phyloP scores from a whole-genome alignment of 306 rosid genomes.

The Vicia sativa region DNA sequence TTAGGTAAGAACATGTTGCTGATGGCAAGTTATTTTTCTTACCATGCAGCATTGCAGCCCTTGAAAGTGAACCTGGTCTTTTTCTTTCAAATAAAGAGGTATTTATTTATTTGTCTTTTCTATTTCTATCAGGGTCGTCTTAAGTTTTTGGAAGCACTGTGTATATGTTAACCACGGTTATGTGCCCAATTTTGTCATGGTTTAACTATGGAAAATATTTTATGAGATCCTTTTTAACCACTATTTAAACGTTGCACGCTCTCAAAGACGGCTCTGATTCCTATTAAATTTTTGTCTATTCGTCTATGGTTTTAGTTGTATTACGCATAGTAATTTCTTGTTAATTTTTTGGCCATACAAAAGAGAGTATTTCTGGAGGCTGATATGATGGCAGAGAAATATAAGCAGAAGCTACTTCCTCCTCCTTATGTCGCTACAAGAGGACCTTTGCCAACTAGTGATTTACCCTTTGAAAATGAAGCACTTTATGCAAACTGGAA shows the following conservation, averaged over 20 bases:
- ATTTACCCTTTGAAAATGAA: constrained; percentile 67
- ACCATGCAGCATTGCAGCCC: constrained; percentile 80
- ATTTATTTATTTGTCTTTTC: constrained; percentile 14
- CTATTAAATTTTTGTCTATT: constrained; percentile 14
- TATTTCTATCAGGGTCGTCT: not conserved
- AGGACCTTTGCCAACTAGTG: constrained; percentile 38
- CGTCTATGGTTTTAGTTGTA: constrained; percentile 26
- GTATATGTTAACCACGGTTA: too few species aligned
- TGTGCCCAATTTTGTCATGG: too few species aligned
- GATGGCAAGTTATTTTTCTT: constrained; percentile 36
- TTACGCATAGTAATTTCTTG: constrained; percentile 18
- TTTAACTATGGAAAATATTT: too few species aligned
- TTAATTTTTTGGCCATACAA: not conserved
- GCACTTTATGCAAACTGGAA: constrained; percentile 81
- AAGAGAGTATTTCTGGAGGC: constrained; percentile 87
- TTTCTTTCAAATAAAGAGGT: constrained; percentile 82
- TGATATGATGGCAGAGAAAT: constrained; percentile 75
- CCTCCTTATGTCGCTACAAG: constrained; percentile 29
- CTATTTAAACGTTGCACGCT: too few species aligned
- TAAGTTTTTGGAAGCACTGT: too few species aligned
- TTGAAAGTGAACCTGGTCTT: constrained; percentile 91
- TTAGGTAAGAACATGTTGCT: not conserved
- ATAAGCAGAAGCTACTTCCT: constrained; percentile 69
- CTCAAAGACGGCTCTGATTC: not conserved
- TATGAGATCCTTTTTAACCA: too few species aligned